Conservation (phyloP, 148 eudicot species). For the Tetragonia tetragonoides region DNA sequence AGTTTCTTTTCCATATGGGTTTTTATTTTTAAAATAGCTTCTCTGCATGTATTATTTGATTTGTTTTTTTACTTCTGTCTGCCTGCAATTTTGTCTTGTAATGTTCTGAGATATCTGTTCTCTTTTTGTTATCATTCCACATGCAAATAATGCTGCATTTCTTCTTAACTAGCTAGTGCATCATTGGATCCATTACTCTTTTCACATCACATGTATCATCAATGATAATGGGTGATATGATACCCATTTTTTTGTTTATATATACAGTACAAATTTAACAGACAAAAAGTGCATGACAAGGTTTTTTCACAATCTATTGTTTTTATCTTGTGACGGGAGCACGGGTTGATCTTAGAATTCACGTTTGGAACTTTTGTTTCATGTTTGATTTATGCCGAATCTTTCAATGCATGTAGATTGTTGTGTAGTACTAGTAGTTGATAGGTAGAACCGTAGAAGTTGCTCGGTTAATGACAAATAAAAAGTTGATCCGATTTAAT, state of each 20-base stretch:
- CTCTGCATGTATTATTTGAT: not conserved
- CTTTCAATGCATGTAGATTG: too few relatives aligned
- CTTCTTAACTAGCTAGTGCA: not conserved
- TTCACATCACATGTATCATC: slow-evolving; percentile 1
- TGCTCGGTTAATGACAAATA: not conserved
- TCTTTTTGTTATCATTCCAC: not conserved
- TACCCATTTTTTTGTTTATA: not conserved
- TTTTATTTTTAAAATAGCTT: too few relatives aligned
- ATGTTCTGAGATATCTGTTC: not conserved
- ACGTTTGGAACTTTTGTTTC: not conserved
- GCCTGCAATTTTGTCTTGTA: slow-evolving; percentile 7
- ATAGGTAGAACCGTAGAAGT: not conserved
- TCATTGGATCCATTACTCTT: not conserved
- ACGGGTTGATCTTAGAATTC: not conserved
- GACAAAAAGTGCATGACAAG: too few relatives aligned
- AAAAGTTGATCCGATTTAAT: too few relatives aligned
- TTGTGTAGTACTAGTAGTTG: too few relatives aligned
- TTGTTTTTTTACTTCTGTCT: not conserved
- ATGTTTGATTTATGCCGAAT: not conserved
- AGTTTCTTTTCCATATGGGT: not conserved
- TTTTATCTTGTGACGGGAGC: not conserved
- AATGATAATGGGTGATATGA: not conserved
- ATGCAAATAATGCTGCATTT: slow-evolving; percentile 3
- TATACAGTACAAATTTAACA: too few relatives aligned
- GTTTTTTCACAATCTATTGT: too few relatives aligned